These are phyloP conservation scores for Monilinia polystroma DNA, from an alignment of 2,329 filamentous ascomycete genomes.

Conservation along the genomic window DNA sequence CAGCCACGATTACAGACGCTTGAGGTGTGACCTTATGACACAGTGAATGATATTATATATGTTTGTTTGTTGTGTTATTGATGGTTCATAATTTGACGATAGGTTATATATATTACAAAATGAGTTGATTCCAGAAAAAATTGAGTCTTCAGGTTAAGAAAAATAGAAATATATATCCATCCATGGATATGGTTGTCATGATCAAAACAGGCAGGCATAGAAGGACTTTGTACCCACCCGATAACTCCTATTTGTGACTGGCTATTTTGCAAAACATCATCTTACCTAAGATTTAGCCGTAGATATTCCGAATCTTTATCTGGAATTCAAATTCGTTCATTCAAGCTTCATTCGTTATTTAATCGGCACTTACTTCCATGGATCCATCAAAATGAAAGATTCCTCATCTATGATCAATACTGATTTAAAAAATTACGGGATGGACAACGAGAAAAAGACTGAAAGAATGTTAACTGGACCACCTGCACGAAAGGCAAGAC, in stretches of 20 bases:
- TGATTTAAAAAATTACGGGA: constrained; percentile 25
- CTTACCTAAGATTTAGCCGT: neutral
- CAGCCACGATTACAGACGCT: neutral
- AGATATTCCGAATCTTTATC: constrained; percentile 9
- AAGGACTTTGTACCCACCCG: neutral
- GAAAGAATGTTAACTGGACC: constrained; percentile 28
- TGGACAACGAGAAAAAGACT: constrained; percentile 28
- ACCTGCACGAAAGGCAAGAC: constrained; percentile 28
- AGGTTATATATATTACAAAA: neutral
- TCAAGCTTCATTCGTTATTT: neutral
- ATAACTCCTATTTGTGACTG: constrained; percentile 1
- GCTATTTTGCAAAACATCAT: neutral
- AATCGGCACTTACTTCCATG: constrained; percentile 9
- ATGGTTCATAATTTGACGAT: neutral
- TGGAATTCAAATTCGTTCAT: neutral
- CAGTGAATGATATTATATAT: neutral
- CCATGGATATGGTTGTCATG: neutral
- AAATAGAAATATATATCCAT: neutral
- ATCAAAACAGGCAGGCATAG: neutral
- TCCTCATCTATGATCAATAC: constrained; percentile 20
- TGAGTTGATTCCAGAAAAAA: neutral
- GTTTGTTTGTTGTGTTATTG: neutral
- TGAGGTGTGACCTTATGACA: neutral
- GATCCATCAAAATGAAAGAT: constrained; percentile 27
- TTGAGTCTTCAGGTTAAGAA: neutral